Conservation (phyloP, 2,329 filamentous ascomycete species). For the Periconia digitata region DNA sequence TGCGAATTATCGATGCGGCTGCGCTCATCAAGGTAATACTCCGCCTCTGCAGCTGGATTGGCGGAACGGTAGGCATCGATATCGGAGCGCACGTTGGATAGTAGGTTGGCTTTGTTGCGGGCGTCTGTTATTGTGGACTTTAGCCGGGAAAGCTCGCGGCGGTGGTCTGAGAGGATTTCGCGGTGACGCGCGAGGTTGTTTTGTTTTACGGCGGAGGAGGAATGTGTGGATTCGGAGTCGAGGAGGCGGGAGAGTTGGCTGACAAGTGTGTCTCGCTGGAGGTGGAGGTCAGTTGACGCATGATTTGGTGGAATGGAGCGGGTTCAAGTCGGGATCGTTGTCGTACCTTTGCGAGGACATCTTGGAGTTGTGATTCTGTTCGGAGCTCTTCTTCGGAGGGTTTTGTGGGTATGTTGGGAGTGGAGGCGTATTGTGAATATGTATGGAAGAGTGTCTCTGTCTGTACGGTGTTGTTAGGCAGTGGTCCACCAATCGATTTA, state of each 20-base stretch:
- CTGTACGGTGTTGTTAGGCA: conserved; percentile 51
- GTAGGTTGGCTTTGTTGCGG: conserved; percentile 84
- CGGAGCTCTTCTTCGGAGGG: conserved; percentile 81
- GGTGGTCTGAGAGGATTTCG: conserved; percentile 85
- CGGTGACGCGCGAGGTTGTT: conserved; percentile 91
- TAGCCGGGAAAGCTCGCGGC: conserved; percentile 76
- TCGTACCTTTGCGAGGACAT: conserved; percentile 76
- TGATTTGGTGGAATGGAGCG: conserved; percentile 4
- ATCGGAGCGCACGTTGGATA: conserved; percentile 87
- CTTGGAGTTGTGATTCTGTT: conserved; percentile 79
- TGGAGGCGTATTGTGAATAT: conserved; percentile 88
- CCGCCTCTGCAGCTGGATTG: conserved; percentile 84
- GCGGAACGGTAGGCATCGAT: conserved; percentile 80
- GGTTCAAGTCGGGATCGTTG: not conserved
- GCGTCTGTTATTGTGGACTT: conserved; percentile 72
- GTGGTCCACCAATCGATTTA: conserved; percentile 4
- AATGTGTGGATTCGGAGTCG: conserved; percentile 85
- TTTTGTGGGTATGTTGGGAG: conserved; percentile 76
- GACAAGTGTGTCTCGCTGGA: conserved; percentile 78
- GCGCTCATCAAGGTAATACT: conserved; percentile 96
- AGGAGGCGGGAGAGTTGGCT: conserved; percentile 83
- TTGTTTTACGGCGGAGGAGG: conserved; percentile 91
- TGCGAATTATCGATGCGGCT: conserved; percentile 84
- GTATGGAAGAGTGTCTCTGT: conserved; percentile 80
- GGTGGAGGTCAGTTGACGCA: not conserved